Conservation (phyloP, 768 basidiomycete species). For the Tubosaeta brunneosetosa region DNA sequence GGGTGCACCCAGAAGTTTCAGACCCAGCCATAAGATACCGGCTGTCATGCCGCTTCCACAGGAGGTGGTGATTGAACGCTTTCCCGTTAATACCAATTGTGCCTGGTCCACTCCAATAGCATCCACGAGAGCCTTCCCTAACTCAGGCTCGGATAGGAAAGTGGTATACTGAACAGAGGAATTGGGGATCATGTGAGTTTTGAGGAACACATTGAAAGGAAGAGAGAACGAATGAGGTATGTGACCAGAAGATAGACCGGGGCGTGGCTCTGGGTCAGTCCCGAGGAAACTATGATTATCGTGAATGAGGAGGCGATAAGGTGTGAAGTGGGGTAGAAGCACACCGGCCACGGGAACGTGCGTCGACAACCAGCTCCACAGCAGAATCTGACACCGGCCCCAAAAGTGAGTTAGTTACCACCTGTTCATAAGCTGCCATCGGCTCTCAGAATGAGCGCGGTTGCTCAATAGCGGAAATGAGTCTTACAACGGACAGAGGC, state of each 20-base stretch:
- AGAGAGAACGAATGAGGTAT: conserved; percentile 84
- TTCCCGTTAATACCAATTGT: conserved; percentile 55
- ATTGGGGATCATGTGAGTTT: conserved; percentile 31
- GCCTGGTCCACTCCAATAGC: conserved; percentile 57
- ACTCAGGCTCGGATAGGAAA: conserved; percentile 51
- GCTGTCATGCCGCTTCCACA: conserved; percentile 99
- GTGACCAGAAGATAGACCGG: conserved; percentile 85
- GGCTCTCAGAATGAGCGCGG: conserved; percentile 15
- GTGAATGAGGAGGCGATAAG: conserved; percentile 2
- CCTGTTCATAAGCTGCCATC: conserved; percentile 68
- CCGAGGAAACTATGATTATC: conserved; percentile 62
- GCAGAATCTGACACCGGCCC: conserved; percentile 39
- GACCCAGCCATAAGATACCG: conserved; percentile 87
- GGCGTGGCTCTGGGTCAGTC: conserved; percentile 81
- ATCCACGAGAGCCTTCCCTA: conserved; percentile 56
- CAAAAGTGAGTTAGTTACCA: conserved; percentile 63
- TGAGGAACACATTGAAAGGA: conserved; percentile 75
- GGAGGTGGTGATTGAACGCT: conserved; percentile 60
- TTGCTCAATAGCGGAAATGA: conserved; percentile 32
- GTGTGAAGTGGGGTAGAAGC: conserved; percentile 11
- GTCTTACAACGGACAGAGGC: conserved; percentile 42
- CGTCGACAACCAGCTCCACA: conserved; percentile 80
- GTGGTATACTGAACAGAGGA: conserved; percentile 51
- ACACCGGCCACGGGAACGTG: conserved; percentile 77
- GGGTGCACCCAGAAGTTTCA: conserved; percentile 62